Evolutionary conservation across 768 basidiomycete genomes (phyloP).

Genomic region (Lepiota subincarnata): DNA sequence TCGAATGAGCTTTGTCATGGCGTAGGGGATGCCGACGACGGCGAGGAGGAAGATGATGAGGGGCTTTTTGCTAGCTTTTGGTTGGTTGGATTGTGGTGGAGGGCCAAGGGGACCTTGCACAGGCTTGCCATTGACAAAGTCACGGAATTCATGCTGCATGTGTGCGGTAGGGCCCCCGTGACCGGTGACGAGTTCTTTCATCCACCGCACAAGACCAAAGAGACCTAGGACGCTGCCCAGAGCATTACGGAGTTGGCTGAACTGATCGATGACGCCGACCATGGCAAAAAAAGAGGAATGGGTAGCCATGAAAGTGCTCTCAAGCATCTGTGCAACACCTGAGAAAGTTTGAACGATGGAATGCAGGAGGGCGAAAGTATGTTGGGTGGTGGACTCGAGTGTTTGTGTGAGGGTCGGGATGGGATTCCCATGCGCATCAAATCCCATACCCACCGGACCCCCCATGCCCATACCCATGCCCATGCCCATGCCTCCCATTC

Average conservation of each 20-base stretch:
- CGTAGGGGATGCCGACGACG: constrained; percentile 88
- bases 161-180: constrained; percentile 31
- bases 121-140: constrained; percentile 66
- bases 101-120: constrained; percentile 45
- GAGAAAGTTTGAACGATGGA: constrained; percentile 94
- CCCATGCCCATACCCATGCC: constrained; percentile 29
- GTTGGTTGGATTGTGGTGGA: constrained; percentile 20
- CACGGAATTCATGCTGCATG: constrained; percentile 61
- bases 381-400: constrained; percentile 84
- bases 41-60: constrained; percentile 91
- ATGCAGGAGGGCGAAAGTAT: constrained; percentile 90
- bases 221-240: constrained; percentile 91
- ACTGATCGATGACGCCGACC: constrained; percentile 95
- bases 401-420: constrained; percentile 76
- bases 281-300: constrained; percentile 95
- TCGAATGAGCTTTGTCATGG: constrained; percentile 86
- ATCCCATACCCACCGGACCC: constrained; percentile 21
- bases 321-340: constrained; percentile 95
- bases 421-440: constrained; percentile 49
- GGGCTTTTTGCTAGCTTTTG: constrained; percentile 82
- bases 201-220: constrained; percentile 86
- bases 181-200: constrained; percentile 60
- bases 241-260: constrained; percentile 86
- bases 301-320: constrained; percentile 95
- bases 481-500: constrained; percentile 27